Conservation (phyloP, 176 grass and related monocot species). For the Areca catechu region DNA sequence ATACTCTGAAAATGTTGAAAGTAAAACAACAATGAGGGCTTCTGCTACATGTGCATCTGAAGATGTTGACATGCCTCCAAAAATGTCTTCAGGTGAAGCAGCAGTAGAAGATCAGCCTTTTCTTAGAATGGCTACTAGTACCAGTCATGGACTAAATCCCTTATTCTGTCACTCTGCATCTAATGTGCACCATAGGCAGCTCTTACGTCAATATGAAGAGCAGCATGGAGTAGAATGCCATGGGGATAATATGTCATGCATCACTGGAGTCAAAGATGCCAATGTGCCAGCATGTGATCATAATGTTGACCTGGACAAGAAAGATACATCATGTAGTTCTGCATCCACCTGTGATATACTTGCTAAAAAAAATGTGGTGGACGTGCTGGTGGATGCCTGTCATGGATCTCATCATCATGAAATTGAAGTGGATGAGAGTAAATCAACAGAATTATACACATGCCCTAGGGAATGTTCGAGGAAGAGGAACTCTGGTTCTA, state of each 20-base stretch:
- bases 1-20: constrained; percentile 48
- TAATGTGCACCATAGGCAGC: constrained; percentile 5
- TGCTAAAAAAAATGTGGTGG: constrained; percentile 19
- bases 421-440: constrained; percentile 2
- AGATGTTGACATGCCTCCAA: constrained; percentile 43
- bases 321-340: constrained; percentile 33
- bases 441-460: constrained; percentile 16
- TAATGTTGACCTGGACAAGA: constrained; percentile 14
- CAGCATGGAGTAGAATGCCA: constrained; percentile 23
- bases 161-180: neutral
- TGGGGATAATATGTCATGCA: constrained; percentile 50
- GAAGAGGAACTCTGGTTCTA: no score
- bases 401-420: neutral
- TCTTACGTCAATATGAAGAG: constrained; percentile 24
- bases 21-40: constrained; percentile 28
- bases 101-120: neutral
- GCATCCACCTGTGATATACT: constrained; percentile 36
- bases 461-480: no score
- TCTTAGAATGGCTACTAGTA: neutral
- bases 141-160: neutral
- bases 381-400: neutral
- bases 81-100: neutral
- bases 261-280: constrained; percentile 31
- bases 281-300: neutral
- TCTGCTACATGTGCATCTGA: constrained; percentile 33